Percentiles rank a stretch among this genome's conserved stretches.
phyloP scores from a whole-genome alignment of 2,329 filamentous ascomycete species.

The Ophiostoma novo-ulmi region DNA sequence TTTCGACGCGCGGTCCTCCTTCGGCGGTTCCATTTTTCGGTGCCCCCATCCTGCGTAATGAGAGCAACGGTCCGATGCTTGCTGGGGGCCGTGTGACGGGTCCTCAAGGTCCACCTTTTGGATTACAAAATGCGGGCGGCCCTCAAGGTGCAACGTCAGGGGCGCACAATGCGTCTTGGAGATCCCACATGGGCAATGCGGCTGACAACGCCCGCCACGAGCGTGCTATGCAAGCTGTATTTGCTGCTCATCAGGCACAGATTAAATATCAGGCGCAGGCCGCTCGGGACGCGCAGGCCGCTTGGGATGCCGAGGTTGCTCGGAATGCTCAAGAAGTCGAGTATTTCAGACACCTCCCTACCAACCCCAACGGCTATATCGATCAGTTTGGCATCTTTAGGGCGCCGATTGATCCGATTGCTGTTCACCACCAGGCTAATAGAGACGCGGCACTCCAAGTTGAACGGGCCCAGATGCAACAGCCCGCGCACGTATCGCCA shows the following conservation, averaged over 20 bases:
- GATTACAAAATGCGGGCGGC: neutral
- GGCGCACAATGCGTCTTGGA: too few species aligned
- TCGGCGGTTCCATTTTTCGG: neutral
- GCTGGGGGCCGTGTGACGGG: neutral
- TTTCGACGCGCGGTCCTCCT: neutral
- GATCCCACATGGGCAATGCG: neutral
- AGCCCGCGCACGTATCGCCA: too few species aligned
- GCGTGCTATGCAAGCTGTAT: neutral
- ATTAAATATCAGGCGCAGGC: too few species aligned
- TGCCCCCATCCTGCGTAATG: too few species aligned
- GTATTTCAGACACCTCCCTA: neutral
- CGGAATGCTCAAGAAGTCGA: neutral
- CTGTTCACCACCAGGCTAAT: too few species aligned
- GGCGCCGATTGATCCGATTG: too few species aligned
- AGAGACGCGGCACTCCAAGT: too few species aligned
- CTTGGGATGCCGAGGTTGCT: neutral
- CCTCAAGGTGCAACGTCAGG: neutral
- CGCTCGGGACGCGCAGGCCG: too few species aligned
- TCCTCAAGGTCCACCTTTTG: neutral
- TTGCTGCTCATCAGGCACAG: neutral
- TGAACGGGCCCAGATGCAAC: too few species aligned
- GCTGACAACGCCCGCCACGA: neutral
- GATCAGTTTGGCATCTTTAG: too few species aligned
- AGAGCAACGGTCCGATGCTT: neutral
- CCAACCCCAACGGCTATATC: too few species aligned